Evolutionary conservation across 805 yeast species (phyloP), one percentile per base, ranked within the genome.

Genomic region (Barnettozyma californica): DNA sequence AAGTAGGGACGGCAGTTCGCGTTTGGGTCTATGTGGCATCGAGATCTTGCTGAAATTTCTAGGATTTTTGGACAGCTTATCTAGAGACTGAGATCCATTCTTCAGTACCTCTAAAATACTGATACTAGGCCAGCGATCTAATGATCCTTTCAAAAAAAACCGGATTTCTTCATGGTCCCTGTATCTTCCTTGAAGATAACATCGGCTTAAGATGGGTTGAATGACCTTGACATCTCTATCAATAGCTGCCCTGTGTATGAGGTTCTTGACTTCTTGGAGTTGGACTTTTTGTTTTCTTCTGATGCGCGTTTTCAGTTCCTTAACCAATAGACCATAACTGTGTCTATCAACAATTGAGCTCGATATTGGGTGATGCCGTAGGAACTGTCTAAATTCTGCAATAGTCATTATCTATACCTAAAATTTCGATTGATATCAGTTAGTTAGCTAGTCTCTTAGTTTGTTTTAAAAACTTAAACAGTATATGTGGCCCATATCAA

Each of bases 81-180:
- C 52, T 18, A 54, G 21, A 4, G 58, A 43, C 23, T 49, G 47
- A 19, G 44, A 46, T 21, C 48, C 40, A 3, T 46, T 39, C 10
- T 52, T 38, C 4, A 56, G 31, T 6, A 52, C 35, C 1, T 38
- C 51, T 8, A 51, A 14, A 2, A 51, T 36, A n/a, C 47, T 44
- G 34, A 58, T 59, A 27, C 39, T n/a, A 1, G 62, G 64, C 64
- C 64, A 59, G 18, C 44, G 42, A 2, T 50, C 47, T 14, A 59
- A 44, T 10, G 56, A 45, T 3, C 53, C 55, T 29, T 51, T 52
- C 7, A 60, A 47, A 40, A 60, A 60, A 27, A 46, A 53, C 9
- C 59, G 36, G 3, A 60, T 53, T 5, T 20, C 41, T 19, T 52
- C 53, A 31, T 58, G 56, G 26, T 57, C 58, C 27, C 55, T 34